Evolutionary conservation across 805 yeast genomes (phyloP).

Genomic region (Candida pseudoglaebosa): DNA sequence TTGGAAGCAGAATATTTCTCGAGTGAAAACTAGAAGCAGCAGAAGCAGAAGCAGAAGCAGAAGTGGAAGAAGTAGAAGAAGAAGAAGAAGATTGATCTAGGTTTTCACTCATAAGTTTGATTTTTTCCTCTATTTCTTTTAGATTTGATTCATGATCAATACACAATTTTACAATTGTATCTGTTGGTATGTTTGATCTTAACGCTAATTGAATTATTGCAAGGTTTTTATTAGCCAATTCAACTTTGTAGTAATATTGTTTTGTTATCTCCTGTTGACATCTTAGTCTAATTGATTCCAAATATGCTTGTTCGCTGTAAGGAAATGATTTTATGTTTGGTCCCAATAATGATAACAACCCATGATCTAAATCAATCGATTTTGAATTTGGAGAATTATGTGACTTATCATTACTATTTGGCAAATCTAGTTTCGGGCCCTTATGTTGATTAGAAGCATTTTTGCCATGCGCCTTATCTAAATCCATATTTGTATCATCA

Average conservation of each 20-base stretch:
- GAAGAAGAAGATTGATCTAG: neutral
- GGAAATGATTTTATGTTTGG: constrained; percentile 51
- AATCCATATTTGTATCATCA: neutral
- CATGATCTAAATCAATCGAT: constrained; percentile 9
- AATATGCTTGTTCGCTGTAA: constrained; percentile 52
- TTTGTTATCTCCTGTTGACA: constrained; percentile 78
- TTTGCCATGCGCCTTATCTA: too few species aligned
- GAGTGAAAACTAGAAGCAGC: too few species aligned
- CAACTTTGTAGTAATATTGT: constrained; percentile 71
- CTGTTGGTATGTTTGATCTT: constrained; percentile 58
- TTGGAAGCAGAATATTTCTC: neutral
- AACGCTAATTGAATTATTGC: constrained; percentile 61
- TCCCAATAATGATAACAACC: constrained; percentile 45
- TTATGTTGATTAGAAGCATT: too few species aligned
- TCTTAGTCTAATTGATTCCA: constrained; percentile 55
- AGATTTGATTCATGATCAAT: constrained; percentile 20
- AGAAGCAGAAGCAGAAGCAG: too few species aligned
- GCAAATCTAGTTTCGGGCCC: too few species aligned
- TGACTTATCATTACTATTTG: too few species aligned
- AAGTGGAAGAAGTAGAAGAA: neutral
- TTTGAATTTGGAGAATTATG: neutral
- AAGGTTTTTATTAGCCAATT: constrained; percentile 54
- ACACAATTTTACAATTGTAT: constrained; percentile 60
- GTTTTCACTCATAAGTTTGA: constrained; percentile 5
- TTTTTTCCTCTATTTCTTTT: constrained; percentile 13